Base-by-base conservation (phyloP, 2,329 filamentous ascomycete species). In the Lecanicillium sp. region DNA sequence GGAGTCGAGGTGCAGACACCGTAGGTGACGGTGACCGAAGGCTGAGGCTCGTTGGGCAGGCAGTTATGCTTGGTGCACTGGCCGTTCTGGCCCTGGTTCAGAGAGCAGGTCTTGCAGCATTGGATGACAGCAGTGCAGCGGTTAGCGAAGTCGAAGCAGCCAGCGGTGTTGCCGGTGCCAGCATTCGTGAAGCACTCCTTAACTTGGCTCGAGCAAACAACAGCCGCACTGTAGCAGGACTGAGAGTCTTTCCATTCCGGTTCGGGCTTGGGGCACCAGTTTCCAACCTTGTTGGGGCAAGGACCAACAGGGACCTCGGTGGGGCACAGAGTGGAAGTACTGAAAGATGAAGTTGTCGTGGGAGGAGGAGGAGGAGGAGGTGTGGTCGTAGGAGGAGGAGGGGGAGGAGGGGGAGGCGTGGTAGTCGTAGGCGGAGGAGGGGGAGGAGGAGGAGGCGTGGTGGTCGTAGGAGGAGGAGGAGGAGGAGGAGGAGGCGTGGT, bases 51-150 rank as follows among this genome's bases (percentile, higher is more conserved):
- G 11, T 5, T 19, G 4, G 10, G 26, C 17, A 10, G 30, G 39
- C 46, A 49, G 5, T 19, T 24, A 20, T 42, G 17, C 46, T 49
- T 49, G 38, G 14, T 49, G 46, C 46, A 49, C 5, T 35, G 7
- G 38, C 39, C 17, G 12, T 29, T 30, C 30, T 17, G n/a, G 35
- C 27, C 11, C n/a, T n/a, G n/a, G n/a, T n/a, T n/a, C n/a, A n/a
- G n/a, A n/a, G n/a, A n/a, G 35, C 46, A 49, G 29, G 17, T 20
- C 23, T 30, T 17, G n/a, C 46, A 49, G 46, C 46, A 49, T 9
- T 21, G 30, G 21, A 43, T 49, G 24, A 49, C 43, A 7, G 30
- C 24, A 19, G 32, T 32, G 39, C 46, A 43, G 24, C 39, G 39
- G 21, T 32, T 32, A 19, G 38, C 46, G 8, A 19, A 49, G 12